phyloP scores from a whole-genome alignment of 495 filamentous ascomycete genomes.

The Neurospora africana region DNA sequence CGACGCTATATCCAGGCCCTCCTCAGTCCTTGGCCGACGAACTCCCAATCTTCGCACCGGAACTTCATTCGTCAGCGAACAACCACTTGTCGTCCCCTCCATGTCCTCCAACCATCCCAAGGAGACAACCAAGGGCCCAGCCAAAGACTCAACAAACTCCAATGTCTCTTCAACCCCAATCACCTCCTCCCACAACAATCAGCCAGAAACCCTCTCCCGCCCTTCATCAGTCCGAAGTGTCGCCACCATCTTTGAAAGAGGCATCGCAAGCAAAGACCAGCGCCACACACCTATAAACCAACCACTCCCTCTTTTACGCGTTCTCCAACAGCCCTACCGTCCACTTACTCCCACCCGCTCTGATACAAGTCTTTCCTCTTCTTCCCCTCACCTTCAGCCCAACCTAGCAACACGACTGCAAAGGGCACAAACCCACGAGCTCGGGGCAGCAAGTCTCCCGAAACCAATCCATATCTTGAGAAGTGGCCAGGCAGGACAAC shows the following conservation, averaged over 20 bases:
- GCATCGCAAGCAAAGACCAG: not conserved
- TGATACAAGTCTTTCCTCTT: not conserved
- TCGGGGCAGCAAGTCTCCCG: not conserved
- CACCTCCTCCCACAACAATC: not conserved
- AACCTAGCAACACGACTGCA: not conserved
- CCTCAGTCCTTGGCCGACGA: not conserved
- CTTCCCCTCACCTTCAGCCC: not conserved
- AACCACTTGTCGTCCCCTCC: slow-evolving; percentile 12
- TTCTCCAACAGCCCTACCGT: not conserved
- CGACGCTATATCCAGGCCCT: not conserved
- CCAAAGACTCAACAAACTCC: not conserved
- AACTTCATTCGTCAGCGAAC: slow-evolving; percentile 16
- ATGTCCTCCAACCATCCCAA: not conserved
- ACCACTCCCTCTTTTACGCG: not conserved
- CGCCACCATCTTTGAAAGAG: not conserved
- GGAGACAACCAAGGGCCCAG: not conserved
- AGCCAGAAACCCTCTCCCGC: not conserved
- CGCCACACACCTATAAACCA: not conserved
- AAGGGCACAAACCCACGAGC: not conserved
- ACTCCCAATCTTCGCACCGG: slow-evolving; percentile 3
- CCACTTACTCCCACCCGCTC: not conserved
- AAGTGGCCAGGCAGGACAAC: not conserved
- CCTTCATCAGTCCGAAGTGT: not conserved
- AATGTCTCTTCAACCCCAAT: not conserved
- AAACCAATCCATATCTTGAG: not conserved